Percentiles rank a stretch among this genome's conserved stretches.
These are phyloP conservation scores for Talaromyces trachyspermus DNA, from an alignment of 495 filamentous ascomycete genomes.

Conservation along the genomic window DNA sequence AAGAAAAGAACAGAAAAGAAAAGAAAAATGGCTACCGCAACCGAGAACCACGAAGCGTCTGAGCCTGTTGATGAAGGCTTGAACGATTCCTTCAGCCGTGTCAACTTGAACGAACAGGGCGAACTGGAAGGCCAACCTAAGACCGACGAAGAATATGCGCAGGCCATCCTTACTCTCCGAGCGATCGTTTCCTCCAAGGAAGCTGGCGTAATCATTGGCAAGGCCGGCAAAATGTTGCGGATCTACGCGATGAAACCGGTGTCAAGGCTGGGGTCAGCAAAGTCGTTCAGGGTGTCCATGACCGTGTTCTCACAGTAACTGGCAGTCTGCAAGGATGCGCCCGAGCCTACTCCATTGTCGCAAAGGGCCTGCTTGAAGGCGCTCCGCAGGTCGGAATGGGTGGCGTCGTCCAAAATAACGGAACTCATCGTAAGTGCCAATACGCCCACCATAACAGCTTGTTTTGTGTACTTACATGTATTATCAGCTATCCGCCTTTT, in stretches of 20 bases:
- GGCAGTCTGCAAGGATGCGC: slow-evolving; percentile 79
- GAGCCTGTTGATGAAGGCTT: slow-evolving; percentile 36
- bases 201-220: slow-evolving; percentile 96
- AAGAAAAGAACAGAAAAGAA: neutral
- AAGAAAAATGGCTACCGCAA: slow-evolving; percentile 34
- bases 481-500: slow-evolving; percentile 81
- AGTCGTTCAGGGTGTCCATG: slow-evolving; percentile 93
- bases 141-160: slow-evolving; percentile 94
- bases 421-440: slow-evolving; percentile 79
- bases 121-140: slow-evolving; percentile 66
- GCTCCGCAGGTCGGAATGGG: slow-evolving; percentile 94
- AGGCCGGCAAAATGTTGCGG: slow-evolving; percentile 97
- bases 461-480: neutral
- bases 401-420: slow-evolving; percentile 71
- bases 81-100: slow-evolving; percentile 40
- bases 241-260: slow-evolving; percentile 92
- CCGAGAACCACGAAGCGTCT: slow-evolving; percentile 39
- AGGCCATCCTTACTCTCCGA: slow-evolving; percentile 82
- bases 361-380: slow-evolving; percentile 83
- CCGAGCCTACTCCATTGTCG: slow-evolving; percentile 87
- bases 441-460: neutral
- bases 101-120: slow-evolving; percentile 44
- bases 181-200: slow-evolving; percentile 98
- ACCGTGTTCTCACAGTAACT: slow-evolving; percentile 92
- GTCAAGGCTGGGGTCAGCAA: slow-evolving; percentile 98